Evolutionary conservation across 148 eudicot species (phyloP).

Genomic region (Hydrangea macrophylla): DNA sequence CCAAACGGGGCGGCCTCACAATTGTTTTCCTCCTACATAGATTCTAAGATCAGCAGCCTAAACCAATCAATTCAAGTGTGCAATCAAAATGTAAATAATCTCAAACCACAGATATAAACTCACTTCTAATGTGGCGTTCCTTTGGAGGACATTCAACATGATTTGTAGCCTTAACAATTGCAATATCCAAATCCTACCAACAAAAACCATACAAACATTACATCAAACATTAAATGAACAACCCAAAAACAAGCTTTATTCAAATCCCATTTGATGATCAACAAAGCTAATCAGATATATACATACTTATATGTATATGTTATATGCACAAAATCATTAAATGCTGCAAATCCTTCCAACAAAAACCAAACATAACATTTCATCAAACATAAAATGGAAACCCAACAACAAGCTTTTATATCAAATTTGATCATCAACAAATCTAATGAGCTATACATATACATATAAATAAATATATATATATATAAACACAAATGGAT

Average conservation of each 20-base stretch:
- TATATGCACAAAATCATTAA: too few relatives aligned
- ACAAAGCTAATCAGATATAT: neutral
- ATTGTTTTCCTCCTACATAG: too few relatives aligned
- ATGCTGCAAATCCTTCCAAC: too few relatives aligned
- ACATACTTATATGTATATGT: neutral
- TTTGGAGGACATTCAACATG: constrained; percentile 91
- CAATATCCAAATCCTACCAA: constrained; percentile 84
- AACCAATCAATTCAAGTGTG: neutral
- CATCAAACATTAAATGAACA: neutral
- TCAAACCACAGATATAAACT: constrained; percentile 13
- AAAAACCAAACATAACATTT: too few relatives aligned
- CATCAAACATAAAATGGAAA: too few relatives aligned
- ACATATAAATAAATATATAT: too few relatives aligned
- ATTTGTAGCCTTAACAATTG: constrained; percentile 95
- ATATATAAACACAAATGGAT: too few relatives aligned
- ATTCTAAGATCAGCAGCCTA: neutral
- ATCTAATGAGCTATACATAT: too few relatives aligned
- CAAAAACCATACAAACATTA: neutral
- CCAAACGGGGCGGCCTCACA: too few relatives aligned
- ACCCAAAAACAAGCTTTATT: neutral
- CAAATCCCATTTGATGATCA: neutral
- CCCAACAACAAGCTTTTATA: too few relatives aligned
- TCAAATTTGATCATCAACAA: too few relatives aligned
- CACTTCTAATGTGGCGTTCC: constrained; percentile 92
- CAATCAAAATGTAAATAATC: neutral